Evolutionary conservation across 2,329 filamentous ascomycete genomes (phyloP).

Genomic region (Colletotrichum sansevieriae): DNA sequence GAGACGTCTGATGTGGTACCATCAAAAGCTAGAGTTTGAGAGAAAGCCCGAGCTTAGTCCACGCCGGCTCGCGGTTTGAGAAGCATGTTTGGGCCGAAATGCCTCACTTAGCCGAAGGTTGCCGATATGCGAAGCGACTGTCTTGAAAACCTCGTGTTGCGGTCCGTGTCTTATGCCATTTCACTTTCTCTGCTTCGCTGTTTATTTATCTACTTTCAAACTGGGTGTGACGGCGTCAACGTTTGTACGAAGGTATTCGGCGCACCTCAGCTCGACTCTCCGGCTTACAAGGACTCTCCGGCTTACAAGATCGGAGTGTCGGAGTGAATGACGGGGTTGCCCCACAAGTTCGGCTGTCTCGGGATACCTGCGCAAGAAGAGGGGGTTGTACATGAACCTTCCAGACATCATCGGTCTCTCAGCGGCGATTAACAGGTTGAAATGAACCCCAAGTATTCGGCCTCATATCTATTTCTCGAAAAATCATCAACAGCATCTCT

Average conservation of each 20-base stretch:
- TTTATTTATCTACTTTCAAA: neutral
- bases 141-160: neutral
- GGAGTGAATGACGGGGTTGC: neutral
- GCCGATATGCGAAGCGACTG: constrained; percentile 4
- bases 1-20: too few species aligned
- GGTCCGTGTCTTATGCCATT: neutral
- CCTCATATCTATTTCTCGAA: neutral
- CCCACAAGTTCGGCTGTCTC: constrained; percentile 6
- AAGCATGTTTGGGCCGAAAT: constrained; percentile 5
- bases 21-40: neutral
- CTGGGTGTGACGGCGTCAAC: neutral
- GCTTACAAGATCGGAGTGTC: constrained; percentile 1
- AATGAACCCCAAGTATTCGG: too few species aligned
- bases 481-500: neutral
- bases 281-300: neutral
- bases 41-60: constrained; percentile 1
- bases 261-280: neutral
- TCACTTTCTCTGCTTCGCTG: neutral
- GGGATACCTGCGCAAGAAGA: constrained; percentile 4
- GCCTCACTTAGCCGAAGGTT: constrained; percentile 13
- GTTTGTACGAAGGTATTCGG: neutral
- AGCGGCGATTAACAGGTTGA: neutral
- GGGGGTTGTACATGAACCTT: constrained; percentile 3
- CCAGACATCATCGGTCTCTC: neutral
- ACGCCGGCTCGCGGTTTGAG: neutral